Evolutionary conservation across 495 filamentous ascomycete species (phyloP), one percentile per base, ranked within the genome.

Genomic region (Corynascus novoguineensis): DNA sequence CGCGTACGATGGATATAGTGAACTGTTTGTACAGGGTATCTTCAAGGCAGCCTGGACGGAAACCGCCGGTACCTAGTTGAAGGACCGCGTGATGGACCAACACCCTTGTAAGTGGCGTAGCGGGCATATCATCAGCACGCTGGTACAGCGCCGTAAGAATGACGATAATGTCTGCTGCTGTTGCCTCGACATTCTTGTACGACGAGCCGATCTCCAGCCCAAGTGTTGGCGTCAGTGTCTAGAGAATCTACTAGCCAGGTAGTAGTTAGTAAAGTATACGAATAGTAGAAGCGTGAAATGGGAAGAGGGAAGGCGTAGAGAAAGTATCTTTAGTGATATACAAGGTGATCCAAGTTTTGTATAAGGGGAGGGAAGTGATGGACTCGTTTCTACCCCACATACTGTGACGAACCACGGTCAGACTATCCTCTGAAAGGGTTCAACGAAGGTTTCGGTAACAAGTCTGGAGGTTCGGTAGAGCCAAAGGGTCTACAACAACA

Each of bases 211-310:
- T 41, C 50, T 53, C 37, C 25, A 53, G 15, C 15, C n/a, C 10
- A 8, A 53, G 50, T 21, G 19, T 40, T 53, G 37, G 37, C 5
- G 50, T 21, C 25, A 53, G 50, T 28, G 4, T 53, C 15, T n/a
- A 8, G 50, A 42, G 50, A 53, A 41, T 53, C 50, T 11, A 53
- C 50, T 53, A 53, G 50, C 35, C 6, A 53, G n/a, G 50, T n/a
- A 41, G 25, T 53, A 31, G 50, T 53, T 15, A 53, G 50, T 31
- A 41, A 42, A 40, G 35, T 22, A 52, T 52, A 40, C 49, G 11
- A 41, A 53, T 42, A 53, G 50, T 21, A 32, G 37, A 31, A 32
- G 50, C 37, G 17, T 14, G 15, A 27, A 42, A 42, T 31, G 24
- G 25, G n/a, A 42, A 53, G 50, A 53, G 37, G 37, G 25, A 37